phyloP scores from a whole-genome alignment of 371 early-diverging fungal species.

The Amoeboaphelidium protococcarum region DNA sequence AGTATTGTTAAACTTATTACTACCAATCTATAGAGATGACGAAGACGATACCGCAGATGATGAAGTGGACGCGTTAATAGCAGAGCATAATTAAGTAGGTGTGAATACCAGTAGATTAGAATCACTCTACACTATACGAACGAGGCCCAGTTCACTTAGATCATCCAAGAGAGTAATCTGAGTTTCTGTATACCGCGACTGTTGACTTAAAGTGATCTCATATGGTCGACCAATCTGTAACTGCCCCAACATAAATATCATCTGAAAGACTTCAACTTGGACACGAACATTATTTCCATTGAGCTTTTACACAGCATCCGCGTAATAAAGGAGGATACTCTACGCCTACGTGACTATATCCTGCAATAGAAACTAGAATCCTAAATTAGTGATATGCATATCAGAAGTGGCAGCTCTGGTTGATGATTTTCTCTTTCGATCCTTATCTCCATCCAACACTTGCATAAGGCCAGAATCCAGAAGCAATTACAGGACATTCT shows the following conservation, averaged over 20 bases:
- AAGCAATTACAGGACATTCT: neutral
- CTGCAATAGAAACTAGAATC: conserved; percentile 83
- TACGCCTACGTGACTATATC: conserved; percentile 81
- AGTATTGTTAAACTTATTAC: too few relatives aligned
- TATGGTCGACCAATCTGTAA: conserved; percentile 68
- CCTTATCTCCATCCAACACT: too few relatives aligned
- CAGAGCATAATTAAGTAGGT: neutral
- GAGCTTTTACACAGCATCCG: conserved; percentile 44
- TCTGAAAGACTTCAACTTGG: conserved; percentile 59
- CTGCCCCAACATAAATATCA: conserved; percentile 60
- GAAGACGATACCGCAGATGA: neutral
- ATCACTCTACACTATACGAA: conserved; percentile 50
- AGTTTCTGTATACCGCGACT: conserved; percentile 44
- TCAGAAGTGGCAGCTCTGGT: conserved; percentile 1
- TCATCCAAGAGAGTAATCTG: conserved; percentile 64
- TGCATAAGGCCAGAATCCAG: neutral
- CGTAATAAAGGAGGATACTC: conserved; percentile 77
- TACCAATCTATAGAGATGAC: conserved; percentile 9
- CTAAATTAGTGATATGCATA: conserved; percentile 61
- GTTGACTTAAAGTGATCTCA: too few relatives aligned
- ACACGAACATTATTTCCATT: conserved; percentile 77
- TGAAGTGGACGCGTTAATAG: neutral
- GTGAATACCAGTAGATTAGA: neutral
- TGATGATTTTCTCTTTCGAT: too few relatives aligned
- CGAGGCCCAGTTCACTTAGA: conserved; percentile 59